These are phyloP conservation scores for Cordyceps cicadae DNA, from an alignment of 2,329 filamentous ascomycete species.

Conservation along the genomic window DNA sequence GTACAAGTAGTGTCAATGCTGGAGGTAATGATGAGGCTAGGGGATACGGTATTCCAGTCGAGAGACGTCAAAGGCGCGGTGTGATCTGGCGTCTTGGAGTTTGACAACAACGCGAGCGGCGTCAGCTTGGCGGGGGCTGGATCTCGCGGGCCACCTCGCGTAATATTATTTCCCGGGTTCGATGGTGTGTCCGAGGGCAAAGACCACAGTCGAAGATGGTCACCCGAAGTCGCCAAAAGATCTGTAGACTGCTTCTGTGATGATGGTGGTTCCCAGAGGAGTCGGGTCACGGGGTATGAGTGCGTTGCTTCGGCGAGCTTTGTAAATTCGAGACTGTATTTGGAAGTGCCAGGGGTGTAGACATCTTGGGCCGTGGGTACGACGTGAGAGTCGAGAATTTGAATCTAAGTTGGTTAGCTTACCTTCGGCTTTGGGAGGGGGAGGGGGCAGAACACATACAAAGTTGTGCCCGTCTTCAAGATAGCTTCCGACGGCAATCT, in stretches of 20 bases:
- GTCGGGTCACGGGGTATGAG: conserved; percentile 91
- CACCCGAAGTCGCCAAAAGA: conserved; percentile 86
- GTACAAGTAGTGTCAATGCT: conserved; percentile 99
- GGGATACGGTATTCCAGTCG: conserved; percentile 96
- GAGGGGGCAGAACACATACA: too few relatives aligned
- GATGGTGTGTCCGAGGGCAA: conserved; percentile 61
- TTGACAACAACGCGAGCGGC: conserved; percentile 84
- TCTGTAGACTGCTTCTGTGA: conserved; percentile 94
- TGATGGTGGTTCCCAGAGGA: conserved; percentile 92
- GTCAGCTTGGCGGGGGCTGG: conserved; percentile 70
- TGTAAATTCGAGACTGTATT: conserved; percentile 77
- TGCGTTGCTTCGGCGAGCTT: conserved; percentile 95
- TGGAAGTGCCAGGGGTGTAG: conserved; percentile 60
- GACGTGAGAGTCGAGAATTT: conserved; percentile 88
- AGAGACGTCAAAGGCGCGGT: conserved; percentile 92
- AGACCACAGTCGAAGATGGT: conserved; percentile 91
- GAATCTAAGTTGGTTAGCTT: conserved; percentile 53
- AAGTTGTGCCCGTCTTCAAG: conserved; percentile 98
- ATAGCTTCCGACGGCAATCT: conserved; percentile 92
- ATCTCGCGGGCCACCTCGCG: conserved; percentile 47
- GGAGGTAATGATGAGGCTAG: conserved; percentile 94
- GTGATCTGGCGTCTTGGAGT: conserved; percentile 97
- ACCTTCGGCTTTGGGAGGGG: not conserved
- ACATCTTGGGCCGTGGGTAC: conserved; percentile 60
- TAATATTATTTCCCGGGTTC: conserved; percentile 56